These are phyloP conservation scores for Byssochlamys sp. DNA, from an alignment of 2,329 filamentous ascomycete species.

Conservation along the genomic window DNA sequence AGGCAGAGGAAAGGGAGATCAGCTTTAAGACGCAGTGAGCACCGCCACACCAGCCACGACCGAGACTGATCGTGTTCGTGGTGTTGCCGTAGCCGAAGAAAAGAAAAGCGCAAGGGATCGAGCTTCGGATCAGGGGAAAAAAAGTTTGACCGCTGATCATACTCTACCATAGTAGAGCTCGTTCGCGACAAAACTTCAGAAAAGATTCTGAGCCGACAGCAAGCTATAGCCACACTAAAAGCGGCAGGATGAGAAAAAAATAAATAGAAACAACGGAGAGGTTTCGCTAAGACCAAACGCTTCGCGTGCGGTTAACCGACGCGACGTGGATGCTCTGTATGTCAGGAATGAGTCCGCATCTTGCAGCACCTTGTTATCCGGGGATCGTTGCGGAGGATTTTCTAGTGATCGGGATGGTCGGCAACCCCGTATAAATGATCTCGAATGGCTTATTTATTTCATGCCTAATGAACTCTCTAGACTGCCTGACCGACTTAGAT, in stretches of 20 bases:
- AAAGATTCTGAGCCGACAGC: neutral
- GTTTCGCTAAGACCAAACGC: neutral
- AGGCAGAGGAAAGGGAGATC: neutral
- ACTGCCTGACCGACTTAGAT: neutral
- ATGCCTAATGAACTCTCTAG: no score
- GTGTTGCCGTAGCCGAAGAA: no score
- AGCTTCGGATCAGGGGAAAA: neutral
- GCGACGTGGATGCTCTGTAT: neutral
- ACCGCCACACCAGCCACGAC: neutral
- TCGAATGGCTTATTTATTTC: no score
- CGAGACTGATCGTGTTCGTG: neutral
- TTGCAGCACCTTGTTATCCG: neutral
- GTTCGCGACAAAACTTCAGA: neutral
- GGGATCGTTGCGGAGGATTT: neutral
- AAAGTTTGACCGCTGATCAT: neutral
- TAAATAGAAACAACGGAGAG: neutral
- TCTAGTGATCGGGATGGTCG: no score
- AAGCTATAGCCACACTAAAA: neutral
- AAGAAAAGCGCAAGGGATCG: neutral
- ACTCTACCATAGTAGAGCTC: no score
- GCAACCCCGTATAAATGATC: no score
- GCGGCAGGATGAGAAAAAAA: neutral
- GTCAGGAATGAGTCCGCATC: neutral
- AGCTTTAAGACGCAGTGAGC: neutral
- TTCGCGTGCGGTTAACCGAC: neutral